Evolutionary conservation across 352 stramenopile genomes (phyloP), one percentile per base, ranked within the genome.

Genomic region (Blastocystis sp.): DNA sequence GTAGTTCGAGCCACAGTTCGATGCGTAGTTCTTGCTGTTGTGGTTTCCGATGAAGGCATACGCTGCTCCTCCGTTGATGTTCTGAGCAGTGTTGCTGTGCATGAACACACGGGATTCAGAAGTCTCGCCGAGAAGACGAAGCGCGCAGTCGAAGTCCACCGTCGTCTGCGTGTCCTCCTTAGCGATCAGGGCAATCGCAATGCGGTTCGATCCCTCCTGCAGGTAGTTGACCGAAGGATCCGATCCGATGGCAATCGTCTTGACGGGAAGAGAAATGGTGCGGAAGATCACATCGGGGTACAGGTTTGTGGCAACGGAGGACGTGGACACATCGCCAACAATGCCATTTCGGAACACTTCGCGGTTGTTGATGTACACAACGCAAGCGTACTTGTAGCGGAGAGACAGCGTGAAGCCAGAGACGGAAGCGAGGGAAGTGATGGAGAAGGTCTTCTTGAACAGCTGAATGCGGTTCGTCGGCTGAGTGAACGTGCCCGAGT

Each of bases 391-490:
- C 10, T 19, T 19, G 28, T 62, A 64, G 9, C n/a, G 69, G 34
- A 79, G 34, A 64, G 38, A n/a, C 69, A 79, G 14, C 21, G 45
- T 38, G 48, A 79, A 64, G 48, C 38, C 34, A 34, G 43, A 11
- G 40, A 79, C 60, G 10, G 9, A 5, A 41, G 11, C 43, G 7
- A 79, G 34, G 2, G 43, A 64, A 1, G 43, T 9, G 5, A 79
- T 3, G 5, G 21, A 48, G 69, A 79, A 79, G 19, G 69, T 79
- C 69, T 79, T 79, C 69, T 79, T 79, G 43, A 62, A 79, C 19
- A 79, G 69, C 69, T 79, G 69, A 0, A 79, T n/a, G 56, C 69
- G 69, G 43, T 79, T 79, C 4, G 40, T 79, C 0, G 69, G 62
- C n/a, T 40, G 17, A 10, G 41, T 7, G 43, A 79, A 79, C 14